Base-by-base conservation (phyloP, 495 filamentous ascomycete genomes). In the Usnea hakonensis region DNA sequence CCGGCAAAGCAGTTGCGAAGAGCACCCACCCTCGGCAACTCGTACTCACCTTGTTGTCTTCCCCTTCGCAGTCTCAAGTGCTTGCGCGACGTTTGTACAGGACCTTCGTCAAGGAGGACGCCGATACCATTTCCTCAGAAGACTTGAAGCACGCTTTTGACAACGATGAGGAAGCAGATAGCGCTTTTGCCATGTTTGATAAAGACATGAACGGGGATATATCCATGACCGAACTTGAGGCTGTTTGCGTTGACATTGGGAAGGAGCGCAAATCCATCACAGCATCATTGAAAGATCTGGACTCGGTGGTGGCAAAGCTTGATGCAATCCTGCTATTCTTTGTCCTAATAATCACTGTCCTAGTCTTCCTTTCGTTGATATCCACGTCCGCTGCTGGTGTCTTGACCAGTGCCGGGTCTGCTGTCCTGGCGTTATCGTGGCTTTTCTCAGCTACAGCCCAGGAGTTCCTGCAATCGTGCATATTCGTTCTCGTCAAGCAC, bases 401-500 rank as follows among this genome's bases (percentile, higher is more conserved):
- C 11, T 76, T 97, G 37, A 92, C 90, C 0, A 94, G 90, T 28
- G 87, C 88, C 17, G 91, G 92, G n/a, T 91, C 90, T 9, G 81
- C 85, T 17, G 81, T 96, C 28, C 80, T 97, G 7, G 94, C 90
- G 11, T 79, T 97, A 11, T 91, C 90, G 1, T 97, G 94, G 93
- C 77, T 97, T 32, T 89, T 97, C 69, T 87, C 90, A 40, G 87
- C 88, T 3, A 97, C 94, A 0, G 93, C 93, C 0, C 91, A 96
- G 70, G 94, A 97, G 67, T 96, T 97, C 65, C 80, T 97, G 2
- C 83, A 95, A 69, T 95, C 90, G 3, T 81, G 93, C 65, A 87
- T 96, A 65, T 97, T 97, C 68, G 92, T 97, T 63, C 96, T 97
- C 67, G 89, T 97, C 70, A 97, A 97, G 77, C 93, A 97, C 72